Base-by-base conservation (phyloP, 2,329 filamentous ascomycete genomes). In the Elsinoe batatas region DNA sequence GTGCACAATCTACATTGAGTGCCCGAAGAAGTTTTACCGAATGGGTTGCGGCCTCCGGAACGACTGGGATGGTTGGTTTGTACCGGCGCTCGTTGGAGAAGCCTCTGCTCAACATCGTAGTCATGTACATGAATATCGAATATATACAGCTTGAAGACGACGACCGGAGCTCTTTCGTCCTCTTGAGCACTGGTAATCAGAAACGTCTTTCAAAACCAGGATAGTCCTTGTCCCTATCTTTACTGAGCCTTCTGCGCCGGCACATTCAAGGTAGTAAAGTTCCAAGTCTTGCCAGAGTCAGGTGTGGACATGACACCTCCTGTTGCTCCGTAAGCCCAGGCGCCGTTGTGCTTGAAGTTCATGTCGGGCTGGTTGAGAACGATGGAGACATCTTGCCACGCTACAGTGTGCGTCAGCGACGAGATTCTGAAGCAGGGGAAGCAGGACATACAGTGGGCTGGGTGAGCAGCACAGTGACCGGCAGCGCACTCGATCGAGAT, bases 401-500 rank as follows among this genome's bases (percentile, higher is more conserved):
- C 53, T 56, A 38, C 37, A 46, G 32, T 3, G 10, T 7, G 13
- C 4, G 43, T 36, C 13, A 17, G 46, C 13, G 4, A 35, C 3
- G 26, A 35, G 18, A 35, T 7, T 13, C 10, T 20, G 13, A 20
- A 15, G 3, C 10, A 26, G 22, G 22, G 3, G 22, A 3, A 22
- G 30, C 30, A 2, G 17, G 33, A 60, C 62, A 13, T 63, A 64
- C 63, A 63, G 49, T 64, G 63, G 26, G 62, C 63, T 7, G 60
- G 58, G 33, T 57, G 59, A 35, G 61, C 36, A 5, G 59, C 55
- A 40, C 62, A 64, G 43, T 57, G 57, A 53, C 56, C 56, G 8
- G 57, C 40, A 35, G 61, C 61, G 54, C 62, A 63, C 43, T 64
- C 62, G 35, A 63, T 58, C 4, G 63, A 63, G 17, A 64, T 54